Percentiles rank a stretch among this genome's conserved stretches.
These are phyloP conservation scores for Herpetomonas samuelpessoai DNA, from an alignment of 208 protist species.

Conservation along the genomic window DNA sequence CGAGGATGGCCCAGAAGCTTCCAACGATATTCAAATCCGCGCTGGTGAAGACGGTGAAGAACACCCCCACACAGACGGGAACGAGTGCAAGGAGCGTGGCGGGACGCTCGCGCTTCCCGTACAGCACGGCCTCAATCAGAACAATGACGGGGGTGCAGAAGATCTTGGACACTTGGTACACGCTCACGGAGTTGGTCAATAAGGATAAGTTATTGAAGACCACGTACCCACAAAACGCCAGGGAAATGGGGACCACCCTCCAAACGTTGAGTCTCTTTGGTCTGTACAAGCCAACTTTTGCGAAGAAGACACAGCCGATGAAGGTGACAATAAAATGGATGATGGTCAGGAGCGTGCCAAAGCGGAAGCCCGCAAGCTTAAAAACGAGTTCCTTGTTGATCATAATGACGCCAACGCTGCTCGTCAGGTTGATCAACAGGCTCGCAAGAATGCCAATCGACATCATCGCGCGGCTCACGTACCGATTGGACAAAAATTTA, in stretches of 20 bases:
- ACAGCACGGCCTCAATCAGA: conserved; percentile 46
- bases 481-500: too few species aligned
- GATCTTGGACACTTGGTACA: conserved; percentile 89
- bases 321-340: conserved; percentile 76
- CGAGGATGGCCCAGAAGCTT: conserved; percentile 50
- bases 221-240: conserved; percentile 82
- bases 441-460: conserved; percentile 14
- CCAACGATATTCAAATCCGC: conserved; percentile 57
- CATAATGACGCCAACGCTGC: conserved; percentile 73
- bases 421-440: conserved; percentile 62
- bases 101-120: conserved; percentile 42
- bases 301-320: conserved; percentile 55
- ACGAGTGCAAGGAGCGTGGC: conserved; percentile 56
- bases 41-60: conserved; percentile 69
- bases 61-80: conserved; percentile 74
- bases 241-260: conserved; percentile 57
- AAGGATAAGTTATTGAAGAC: conserved; percentile 90
- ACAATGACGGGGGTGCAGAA: conserved; percentile 81
- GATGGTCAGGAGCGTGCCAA: conserved; percentile 63
- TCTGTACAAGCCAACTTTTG: conserved; percentile 28
- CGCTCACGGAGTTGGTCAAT: conserved; percentile 70
- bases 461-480: too few species aligned
- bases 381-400: conserved; percentile 73
- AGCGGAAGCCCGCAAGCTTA: conserved; percentile 50
- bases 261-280: conserved; percentile 32